Evolutionary conservation across 2,329 filamentous ascomycete genomes (phyloP), one percentile per base, ranked within the genome.

Genomic region (Trichoderma polysporum): DNA sequence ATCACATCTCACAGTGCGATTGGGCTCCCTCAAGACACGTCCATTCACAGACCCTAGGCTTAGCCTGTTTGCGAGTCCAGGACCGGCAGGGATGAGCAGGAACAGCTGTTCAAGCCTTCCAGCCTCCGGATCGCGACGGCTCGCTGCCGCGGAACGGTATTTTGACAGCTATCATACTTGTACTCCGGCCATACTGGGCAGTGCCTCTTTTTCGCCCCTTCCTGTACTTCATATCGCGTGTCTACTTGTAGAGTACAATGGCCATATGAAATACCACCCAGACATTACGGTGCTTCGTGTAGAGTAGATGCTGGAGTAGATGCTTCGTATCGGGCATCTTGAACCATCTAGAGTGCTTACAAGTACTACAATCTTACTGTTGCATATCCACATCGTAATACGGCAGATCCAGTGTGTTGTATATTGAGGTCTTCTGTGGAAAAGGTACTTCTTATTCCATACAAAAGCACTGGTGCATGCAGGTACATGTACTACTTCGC

Each of bases 101-200:
- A 54, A 60, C 58, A 65, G 62, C 59, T 47, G 15, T 35, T 33
- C 45, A 39, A 22, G 12, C 27, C 54, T 56, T 52, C 57, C 57
- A 62, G 54, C 29, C 50, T 61, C 65, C 67, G 57, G 67, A 56
- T 50, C 57, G 52, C 58, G 47, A 62, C 68, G 33, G 31, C 39
- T 57, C 39, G 33, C 54, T 66, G 66, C 66, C 60, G 47, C 62
- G 27, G 62, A 41, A 45, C 49, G 45, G 33, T 41, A 31, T 41
- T 25, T 45, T 45, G 39, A 33, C 47, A 50, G 47, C 22, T 22
- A 25, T 27, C 22, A 10, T 22, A 41, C 39, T 25, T 22, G n/a
- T n/a, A n/a, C n/a, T n/a, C n/a, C n/a, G n/a, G n/a, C n/a, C 5
- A 22, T 10, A 9, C 35, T 22, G 19, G 25, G 27, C n/a, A 59